Evolutionary conservation across 2,329 filamentous ascomycete species (phyloP), one percentile per base, ranked within the genome.

Genomic region (Thielaviopsis ethacetica): DNA sequence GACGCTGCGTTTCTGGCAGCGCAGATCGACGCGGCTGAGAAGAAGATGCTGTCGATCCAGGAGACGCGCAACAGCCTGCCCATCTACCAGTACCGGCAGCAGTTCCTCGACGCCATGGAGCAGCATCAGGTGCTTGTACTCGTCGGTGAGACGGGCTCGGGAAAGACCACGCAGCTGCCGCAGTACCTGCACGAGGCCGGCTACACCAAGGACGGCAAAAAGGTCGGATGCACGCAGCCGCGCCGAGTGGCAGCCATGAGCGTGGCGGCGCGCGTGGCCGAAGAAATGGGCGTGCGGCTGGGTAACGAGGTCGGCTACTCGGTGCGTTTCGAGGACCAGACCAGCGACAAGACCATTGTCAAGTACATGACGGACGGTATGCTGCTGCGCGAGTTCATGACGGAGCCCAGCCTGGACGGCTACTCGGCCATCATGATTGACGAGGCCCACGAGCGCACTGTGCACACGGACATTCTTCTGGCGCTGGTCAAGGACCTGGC

Each of bases 291-390:
- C 0, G 85, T 89, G 61, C 91, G 91, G 68, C 74, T 97, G 12
- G 93, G 93, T 0, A 86, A 88, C 62, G 89, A 96, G 67, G 91
- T 97, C 26, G 93, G 93, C 17, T 98, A 96, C 69, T 85, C 85
- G 0, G 95, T 98, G 65, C 86, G 93, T 62, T 98, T 97, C 66
- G 93, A 98, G 68, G 88, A 96, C 70, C 84, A 84, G 63, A 95
- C 90, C 0, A 88, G 83, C 68, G 89, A 95, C 66, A 94, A 95
- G 72, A 97, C 93, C 0, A 76, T 91, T 7, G 73, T 98, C 58
- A 94, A 95, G 70, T 97, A 95, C 71, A 91, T 95, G 86, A 98
- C 93, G 0, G 93, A 98, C 67, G 93, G 93, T 68, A 95, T 97
- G 86, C 75, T 97, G 47, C 75, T 97, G 30, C 80, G 90, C 67